These are phyloP conservation scores for Pilobolus umbonatus DNA, from an alignment of 192 early-diverging fungal genomes.

Conservation along the genomic window DNA sequence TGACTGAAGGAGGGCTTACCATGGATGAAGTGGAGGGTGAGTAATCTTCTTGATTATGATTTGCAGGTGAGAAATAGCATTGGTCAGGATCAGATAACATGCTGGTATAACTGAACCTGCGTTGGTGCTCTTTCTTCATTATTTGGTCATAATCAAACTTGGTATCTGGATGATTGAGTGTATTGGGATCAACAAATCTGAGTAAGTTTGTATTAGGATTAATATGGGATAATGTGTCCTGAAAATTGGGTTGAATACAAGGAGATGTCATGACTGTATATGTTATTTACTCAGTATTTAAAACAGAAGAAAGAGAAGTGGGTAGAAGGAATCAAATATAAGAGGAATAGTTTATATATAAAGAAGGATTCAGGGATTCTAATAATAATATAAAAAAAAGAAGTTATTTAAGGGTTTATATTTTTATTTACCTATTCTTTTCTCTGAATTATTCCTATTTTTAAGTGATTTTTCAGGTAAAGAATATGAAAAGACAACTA, in stretches of 20 bases:
- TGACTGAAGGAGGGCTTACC: neutral
- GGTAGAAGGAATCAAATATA: neutral
- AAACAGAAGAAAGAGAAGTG: neutral
- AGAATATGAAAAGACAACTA: neutral
- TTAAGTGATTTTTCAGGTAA: neutral
- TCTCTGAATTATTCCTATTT: neutral
- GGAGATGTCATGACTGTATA: slow-evolving; percentile 1
- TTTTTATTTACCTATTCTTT: slow-evolving; percentile 2
- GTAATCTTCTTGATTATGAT: neutral
- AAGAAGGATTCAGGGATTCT: no score
- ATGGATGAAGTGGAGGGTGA: no score
- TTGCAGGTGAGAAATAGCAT: slow-evolving; percentile 4
- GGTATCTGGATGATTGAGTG: slow-evolving; percentile 2
- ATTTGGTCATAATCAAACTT: slow-evolving; percentile 4
- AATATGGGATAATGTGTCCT: slow-evolving; percentile 4
- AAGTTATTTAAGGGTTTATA: neutral
- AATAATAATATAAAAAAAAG: neutral
- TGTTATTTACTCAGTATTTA: neutral
- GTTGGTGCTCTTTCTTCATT: slow-evolving; percentile 5
- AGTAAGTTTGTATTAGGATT: neutral
- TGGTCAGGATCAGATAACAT: slow-evolving; percentile 11
- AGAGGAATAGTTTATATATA: neutral
- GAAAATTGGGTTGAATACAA: slow-evolving; percentile 7
- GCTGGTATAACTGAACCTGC: slow-evolving; percentile 10
- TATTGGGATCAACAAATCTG: slow-evolving; percentile 10